A percentile compares a stretch with the other conserved stretches of the same genome.
phyloP scores from a whole-genome alignment of 2,329 filamentous ascomycete genomes.

The Penicillium sp. region DNA sequence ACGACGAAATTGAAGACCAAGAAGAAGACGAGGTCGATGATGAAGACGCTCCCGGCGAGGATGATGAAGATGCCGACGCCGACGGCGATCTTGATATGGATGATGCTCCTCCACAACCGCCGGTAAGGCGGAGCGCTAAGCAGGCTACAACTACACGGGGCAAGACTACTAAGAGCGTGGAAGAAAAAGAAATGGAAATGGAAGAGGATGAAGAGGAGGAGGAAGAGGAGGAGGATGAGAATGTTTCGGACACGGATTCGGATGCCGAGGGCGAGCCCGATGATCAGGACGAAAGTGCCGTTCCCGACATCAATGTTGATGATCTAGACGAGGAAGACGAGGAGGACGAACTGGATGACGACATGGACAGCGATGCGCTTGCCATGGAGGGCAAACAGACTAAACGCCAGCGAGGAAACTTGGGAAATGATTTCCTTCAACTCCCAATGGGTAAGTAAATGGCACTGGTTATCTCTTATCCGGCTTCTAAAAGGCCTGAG shows the following conservation, averaged over 20 bases:
- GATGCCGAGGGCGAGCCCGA: conserved; percentile 50
- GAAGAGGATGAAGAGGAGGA: conserved; percentile 37
- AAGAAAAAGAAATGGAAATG: conserved; percentile 49
- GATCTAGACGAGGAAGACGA: conserved; percentile 43
- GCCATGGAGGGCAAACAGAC: conserved; percentile 65
- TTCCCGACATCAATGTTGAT: conserved; percentile 39
- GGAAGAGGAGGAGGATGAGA: conserved; percentile 55
- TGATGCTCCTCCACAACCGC: conserved; percentile 42
- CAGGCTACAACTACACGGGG: conserved; percentile 36
- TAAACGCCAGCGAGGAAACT: conserved; percentile 64
- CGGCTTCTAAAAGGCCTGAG: neutral
- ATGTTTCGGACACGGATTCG: conserved; percentile 47
- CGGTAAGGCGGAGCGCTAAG: conserved; percentile 39
- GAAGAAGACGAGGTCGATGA: conserved; percentile 46
- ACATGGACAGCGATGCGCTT: conserved; percentile 45
- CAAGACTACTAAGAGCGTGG: conserved; percentile 44
- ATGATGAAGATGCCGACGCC: conserved; percentile 40
- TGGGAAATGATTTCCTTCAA: conserved; percentile 52
- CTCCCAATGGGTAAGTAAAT: conserved; percentile 54
- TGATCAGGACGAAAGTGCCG: conserved; percentile 50
- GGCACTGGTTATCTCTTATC: neutral
- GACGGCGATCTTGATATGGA: conserved; percentile 47
- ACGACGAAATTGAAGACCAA: conserved; percentile 50
- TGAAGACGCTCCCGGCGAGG: conserved; percentile 36
- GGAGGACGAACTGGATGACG: conserved; percentile 44